Conservation (phyloP, 164 flowering plant genomes). For the Annona cherimola region DNA sequence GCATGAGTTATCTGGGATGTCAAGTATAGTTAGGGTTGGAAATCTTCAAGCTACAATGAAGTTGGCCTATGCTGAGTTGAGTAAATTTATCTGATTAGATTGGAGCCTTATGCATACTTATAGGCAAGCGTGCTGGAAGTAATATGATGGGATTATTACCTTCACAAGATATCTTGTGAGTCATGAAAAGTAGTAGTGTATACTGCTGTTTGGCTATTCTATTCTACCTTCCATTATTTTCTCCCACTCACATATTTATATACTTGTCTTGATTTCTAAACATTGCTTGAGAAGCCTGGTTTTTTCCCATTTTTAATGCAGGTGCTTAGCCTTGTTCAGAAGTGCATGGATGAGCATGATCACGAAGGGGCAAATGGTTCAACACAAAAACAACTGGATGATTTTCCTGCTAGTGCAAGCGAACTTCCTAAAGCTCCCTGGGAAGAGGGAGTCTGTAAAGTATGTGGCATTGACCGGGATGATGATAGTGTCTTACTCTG, state of each 20-base stretch:
- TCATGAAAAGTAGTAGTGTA: too few species aligned
- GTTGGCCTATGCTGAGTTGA: too few species aligned
- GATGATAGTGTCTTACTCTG: constrained; percentile 92
- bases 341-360: constrained; percentile 33
- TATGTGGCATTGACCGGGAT: constrained; percentile 92
- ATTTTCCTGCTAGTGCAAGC: constrained; percentile 32
- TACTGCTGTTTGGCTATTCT: too few species aligned
- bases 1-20: too few species aligned
- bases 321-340: constrained; percentile 60
- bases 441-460: constrained; percentile 98
- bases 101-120: too few species aligned
- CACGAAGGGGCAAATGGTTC: constrained; percentile 35
- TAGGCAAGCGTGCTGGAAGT: too few species aligned
- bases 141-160: too few species aligned
- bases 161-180: too few species aligned
- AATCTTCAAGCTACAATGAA: too few species aligned
- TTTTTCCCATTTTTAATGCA: constrained; percentile 25
- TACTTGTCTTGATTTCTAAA: neutral
- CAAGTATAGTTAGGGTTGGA: too few species aligned
- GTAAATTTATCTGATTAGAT: too few species aligned
- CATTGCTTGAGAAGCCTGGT: neutral
- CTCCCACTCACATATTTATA: neutral
- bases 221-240: neutral
- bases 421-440: constrained; percentile 94
- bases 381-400: constrained; percentile 50